Evolutionary conservation across 495 filamentous ascomycete genomes (phyloP), one percentile per base, ranked within the genome.

Genomic region (Lophiotrema nucula): DNA sequence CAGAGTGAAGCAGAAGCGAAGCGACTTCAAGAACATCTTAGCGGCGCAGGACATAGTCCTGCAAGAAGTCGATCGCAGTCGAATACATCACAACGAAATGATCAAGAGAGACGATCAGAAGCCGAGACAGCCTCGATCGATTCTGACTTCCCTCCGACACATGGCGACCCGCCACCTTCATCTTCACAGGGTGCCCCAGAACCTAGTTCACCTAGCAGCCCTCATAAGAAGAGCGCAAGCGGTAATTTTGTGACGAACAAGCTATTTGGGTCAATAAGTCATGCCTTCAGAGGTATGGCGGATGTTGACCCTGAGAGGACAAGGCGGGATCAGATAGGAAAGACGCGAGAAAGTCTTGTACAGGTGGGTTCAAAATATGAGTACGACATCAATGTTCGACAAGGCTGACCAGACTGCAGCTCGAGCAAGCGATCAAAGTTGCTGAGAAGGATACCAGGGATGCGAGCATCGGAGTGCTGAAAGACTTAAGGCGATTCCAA

Each of bases 231-330:
- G 71, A 83, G 81, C 41, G 73, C 76, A 21, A 90, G 88, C 50
- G 83, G 88, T 21, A 90, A 87, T 23, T 93, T 91, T 57, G 87
- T 93, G 46, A 85, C 89, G 24, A 93, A 87, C 70, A 95, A 88
- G 71, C 88, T 97, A n/a, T 97, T 98, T 70, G 92, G 92, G 19
- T 84, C 91, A 11, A 85, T 98, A 53, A 92, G 86, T 58, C 91
- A 97, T 74, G 92, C 95, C 0, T 87, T 96, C 23, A 90, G 96
- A 69, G 95, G 95, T 16, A 90, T 97, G 67, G 91, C 92, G 2
- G 93, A 98, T 70, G 88, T 92, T 25, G 93, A 98, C 66, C 93
- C 93, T 0, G 95, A 97, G 76, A 76, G 90, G 50, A 96, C 90
- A 27, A 79, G 93, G 52, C 81, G 95, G 33, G 93, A 98, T 70